Base-by-base conservation (phyloP, 2,329 filamentous ascomycete species). In the Monilinia polystroma region DNA sequence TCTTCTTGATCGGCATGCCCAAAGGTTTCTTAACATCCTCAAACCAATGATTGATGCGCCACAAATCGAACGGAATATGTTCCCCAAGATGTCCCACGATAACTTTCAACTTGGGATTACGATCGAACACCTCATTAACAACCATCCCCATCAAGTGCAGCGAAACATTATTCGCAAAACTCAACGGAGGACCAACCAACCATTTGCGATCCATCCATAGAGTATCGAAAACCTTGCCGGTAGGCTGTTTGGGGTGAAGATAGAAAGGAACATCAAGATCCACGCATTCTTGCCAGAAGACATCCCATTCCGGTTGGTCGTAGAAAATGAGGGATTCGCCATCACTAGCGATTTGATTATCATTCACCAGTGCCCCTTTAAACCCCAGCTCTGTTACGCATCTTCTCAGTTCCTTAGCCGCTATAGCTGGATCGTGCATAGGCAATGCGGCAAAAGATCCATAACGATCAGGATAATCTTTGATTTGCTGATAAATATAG, bases 251-350 rank as follows among this genome's bases (percentile, higher is more conserved):
- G 75, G 77, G 87, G 74, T 90, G 87, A 0, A 90, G 79, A 72
- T 89, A 90, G 59, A 90, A 80, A 0, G 87, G 86, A 0, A 88
- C 86, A 66, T 88, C 84, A 0, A 90, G 81, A 54, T 87, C 83
- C 1, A 80, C 80, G 11, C 83, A 80, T 0, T 81, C 82, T 16
- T 79, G 73, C 87, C 87, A 89, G 80, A 90, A 89, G 29, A 82
- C 75, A 70, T 87, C 85, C 80, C 83, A 90, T 68, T 84, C 81
- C 0, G 82, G 80, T 11, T 81, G 78, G 72, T 90, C 87, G 77
- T 89, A 90, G 77, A 88, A 89, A 74, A 89, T 78, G 79, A 86
- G 84, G 32, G 82, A 81, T 66, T 87, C 84, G 49, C 85, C 86
- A 67, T 87, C 83, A 3, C 85, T 85, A 20, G 84, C 80, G 38